These are phyloP conservation scores for Limonium bicolor DNA, from an alignment of 148 eudicot species.

Conservation along the genomic window DNA sequence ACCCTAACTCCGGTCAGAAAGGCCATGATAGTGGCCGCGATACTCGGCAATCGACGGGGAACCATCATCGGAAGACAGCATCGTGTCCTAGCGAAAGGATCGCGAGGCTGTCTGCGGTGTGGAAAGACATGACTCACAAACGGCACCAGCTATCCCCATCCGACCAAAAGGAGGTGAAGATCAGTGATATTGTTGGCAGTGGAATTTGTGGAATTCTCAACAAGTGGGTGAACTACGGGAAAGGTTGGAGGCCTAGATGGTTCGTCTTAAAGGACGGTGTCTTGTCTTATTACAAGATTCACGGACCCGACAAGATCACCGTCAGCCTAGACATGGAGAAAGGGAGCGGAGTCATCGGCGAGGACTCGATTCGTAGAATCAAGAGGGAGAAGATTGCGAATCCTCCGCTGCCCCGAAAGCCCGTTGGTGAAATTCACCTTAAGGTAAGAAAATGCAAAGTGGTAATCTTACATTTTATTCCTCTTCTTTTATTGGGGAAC, in stretches of 20 bases:
- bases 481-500: too few relatives aligned
- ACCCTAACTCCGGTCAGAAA: too few relatives aligned
- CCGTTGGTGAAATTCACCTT: slow-evolving; percentile 50
- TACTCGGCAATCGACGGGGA: too few relatives aligned
- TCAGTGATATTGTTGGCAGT: slow-evolving; percentile 30
- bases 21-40: too few relatives aligned
- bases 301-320: slow-evolving; percentile 36
- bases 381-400: not conserved
- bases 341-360: slow-evolving; percentile 32
- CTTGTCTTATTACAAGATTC: slow-evolving; percentile 40
- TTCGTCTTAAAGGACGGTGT: slow-evolving; percentile 50
- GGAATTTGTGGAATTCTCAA: slow-evolving; percentile 38
- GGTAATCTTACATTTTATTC: too few relatives aligned
- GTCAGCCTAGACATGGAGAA: slow-evolving; percentile 21
- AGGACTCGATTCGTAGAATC: slow-evolving; percentile 24
- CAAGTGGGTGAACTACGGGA: slow-evolving; percentile 62
- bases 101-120: not conserved
- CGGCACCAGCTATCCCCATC: slow-evolving; percentile 3
- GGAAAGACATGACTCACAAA: not conserved
- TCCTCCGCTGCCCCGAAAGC: slow-evolving; percentile 13
- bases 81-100: slow-evolving; percentile 3
- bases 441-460: too few relatives aligned
- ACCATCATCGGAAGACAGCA: not conserved
- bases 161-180: slow-evolving; percentile 17
- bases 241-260: slow-evolving; percentile 57